Base-by-base conservation (phyloP, 1,284 basidiomycete genomes). In the Meira miltonrushii region DNA sequence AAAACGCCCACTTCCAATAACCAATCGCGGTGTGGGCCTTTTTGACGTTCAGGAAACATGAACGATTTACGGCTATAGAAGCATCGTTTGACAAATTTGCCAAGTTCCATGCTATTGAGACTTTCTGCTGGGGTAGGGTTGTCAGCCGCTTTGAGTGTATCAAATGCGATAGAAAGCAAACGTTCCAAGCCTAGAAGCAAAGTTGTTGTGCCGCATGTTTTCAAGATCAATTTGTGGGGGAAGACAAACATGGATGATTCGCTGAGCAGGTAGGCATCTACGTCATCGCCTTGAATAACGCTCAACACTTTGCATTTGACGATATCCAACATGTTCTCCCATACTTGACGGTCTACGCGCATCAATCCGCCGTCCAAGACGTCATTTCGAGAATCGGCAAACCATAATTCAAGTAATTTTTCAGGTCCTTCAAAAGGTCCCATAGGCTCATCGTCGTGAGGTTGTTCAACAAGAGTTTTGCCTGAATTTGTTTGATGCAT, bases 51-150 rank as follows among this genome's bases (percentile, higher is more conserved):
- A 15, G 95, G 95, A 80, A 98, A 98, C 89, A 98, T 97, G 85
- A 98, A 98, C 10, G 89, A 88, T 81, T 98, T 99, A 73, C 94
- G 87, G 52, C 92, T 95, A 82, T 98, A 99, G 83, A 98, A 99
- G 58, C 68, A 68, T 54, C 68, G 65, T 49, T 67, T 59, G 55
- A 77, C 75, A 13, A 69, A 54, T 13, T 58, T 57, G 33, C 73
- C 75, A 4, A 75, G 67, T 43, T 33, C 23, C 41, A 60, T 58
- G n/a, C 25, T 41, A 21, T 55, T 51, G 15, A 19, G 33, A 33
- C 37, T 50, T 53, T 61, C 33, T 61, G 53, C 10, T 55, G 54
- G 28, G 2, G 39, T 6, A 12, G 61, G 59, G 15, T 28, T 23
- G 7, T 11, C 13, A 25, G 15, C 55, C 25, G 17, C 38, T 39